These are phyloP conservation scores for Dothistroma septosporum DNA, from an alignment of 2,329 filamentous ascomycete genomes.

Conservation along the genomic window DNA sequence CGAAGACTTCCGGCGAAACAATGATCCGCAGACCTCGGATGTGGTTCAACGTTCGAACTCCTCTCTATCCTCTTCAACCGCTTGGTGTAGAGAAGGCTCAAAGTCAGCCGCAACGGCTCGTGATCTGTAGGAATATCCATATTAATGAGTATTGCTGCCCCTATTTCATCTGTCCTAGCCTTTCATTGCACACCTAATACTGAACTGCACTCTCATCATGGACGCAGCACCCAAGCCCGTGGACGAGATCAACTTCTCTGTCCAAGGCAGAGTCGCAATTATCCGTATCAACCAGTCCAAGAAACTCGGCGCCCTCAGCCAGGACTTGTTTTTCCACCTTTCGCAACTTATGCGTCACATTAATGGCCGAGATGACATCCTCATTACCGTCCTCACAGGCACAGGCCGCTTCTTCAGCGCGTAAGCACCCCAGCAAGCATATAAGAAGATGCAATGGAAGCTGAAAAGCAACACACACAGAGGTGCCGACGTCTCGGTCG, in stretches of 20 bases:
- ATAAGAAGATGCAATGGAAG: background rate
- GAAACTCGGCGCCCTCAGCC: constrained; percentile 80
- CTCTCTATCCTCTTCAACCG: background rate
- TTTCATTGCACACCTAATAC: background rate
- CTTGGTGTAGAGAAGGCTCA: background rate
- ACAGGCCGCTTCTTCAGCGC: constrained; percentile 83
- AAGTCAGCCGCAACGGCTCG: constrained; percentile 3
- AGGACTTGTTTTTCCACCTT: constrained; percentile 62
- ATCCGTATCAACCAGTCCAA: constrained; percentile 80
- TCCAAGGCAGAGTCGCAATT: constrained; percentile 67
- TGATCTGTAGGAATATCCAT: background rate
- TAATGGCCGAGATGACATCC: constrained; percentile 72
- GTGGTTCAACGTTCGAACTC: background rate
- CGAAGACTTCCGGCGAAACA: background rate
- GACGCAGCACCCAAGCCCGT: constrained; percentile 19
- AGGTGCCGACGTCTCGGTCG: constrained; percentile 70
- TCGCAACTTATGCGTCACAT: constrained; percentile 71
- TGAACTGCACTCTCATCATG: constrained; percentile 9
- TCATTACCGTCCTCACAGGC: constrained; percentile 77
- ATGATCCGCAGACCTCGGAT: background rate
- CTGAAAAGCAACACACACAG: constrained; percentile 42
- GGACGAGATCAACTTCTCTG: constrained; percentile 46
- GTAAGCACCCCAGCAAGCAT: constrained; percentile 47
- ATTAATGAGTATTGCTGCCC: background rate
- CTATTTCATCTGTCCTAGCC: background rate